phyloP scores from a whole-genome alignment of 2,329 filamentous ascomycete species.

The Colletotrichum plurivorum region DNA sequence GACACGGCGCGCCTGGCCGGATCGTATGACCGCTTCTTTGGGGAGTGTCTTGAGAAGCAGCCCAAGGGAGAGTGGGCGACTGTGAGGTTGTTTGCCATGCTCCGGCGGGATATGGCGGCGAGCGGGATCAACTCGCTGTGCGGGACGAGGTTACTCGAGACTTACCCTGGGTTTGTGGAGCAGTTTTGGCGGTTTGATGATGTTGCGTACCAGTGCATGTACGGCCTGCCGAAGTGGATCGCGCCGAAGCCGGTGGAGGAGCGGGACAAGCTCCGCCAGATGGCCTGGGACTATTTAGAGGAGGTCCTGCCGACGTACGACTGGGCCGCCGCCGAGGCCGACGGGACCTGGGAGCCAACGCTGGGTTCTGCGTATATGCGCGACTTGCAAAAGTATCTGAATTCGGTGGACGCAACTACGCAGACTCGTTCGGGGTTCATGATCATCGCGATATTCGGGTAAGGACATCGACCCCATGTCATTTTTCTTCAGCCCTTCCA shows the following conservation, averaged over 20 bases:
- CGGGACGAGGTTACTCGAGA: constrained; percentile 44
- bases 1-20: constrained; percentile 28
- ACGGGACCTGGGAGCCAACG: constrained; percentile 47
- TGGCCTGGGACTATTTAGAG: constrained; percentile 31
- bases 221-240: constrained; percentile 44
- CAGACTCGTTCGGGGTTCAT: constrained; percentile 34
- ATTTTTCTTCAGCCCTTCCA: background rate
- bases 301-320: constrained; percentile 41
- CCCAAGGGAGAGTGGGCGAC: constrained; percentile 42
- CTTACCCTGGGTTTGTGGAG: constrained; percentile 45
- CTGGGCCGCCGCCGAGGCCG: constrained; percentile 35
- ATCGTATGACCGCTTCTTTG: constrained; percentile 39
- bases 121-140: constrained; percentile 43
- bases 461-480: too few relatives aligned
- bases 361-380: constrained; percentile 46
- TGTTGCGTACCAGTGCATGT: constrained; percentile 40
- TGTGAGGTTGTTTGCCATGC: constrained; percentile 41
- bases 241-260: constrained; percentile 38
- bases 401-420: constrained; percentile 39
- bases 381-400: constrained; percentile 42
- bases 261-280: constrained; percentile 39
- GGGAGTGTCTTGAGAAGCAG: constrained; percentile 27
- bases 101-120: constrained; percentile 43
- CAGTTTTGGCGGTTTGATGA: constrained; percentile 46
- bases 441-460: constrained; percentile 29